Percentiles rank a stretch among this genome's conserved stretches.
Conservation (phyloP, 2,329 filamentous ascomycete species). For the Cylindrodendrum hubeiense region DNA sequence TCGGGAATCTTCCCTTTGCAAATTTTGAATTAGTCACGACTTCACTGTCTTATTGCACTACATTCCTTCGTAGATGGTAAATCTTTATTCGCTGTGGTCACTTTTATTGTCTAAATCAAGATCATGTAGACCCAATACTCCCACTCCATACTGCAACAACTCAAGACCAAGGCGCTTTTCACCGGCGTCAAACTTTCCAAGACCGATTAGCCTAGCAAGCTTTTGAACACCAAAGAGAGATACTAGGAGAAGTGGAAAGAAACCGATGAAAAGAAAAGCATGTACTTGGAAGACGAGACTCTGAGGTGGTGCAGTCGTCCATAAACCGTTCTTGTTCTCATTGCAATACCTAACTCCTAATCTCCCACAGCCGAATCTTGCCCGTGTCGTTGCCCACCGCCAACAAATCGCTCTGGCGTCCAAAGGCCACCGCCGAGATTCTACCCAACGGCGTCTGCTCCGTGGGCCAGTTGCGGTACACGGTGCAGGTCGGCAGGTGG, state of each 20-base stretch:
- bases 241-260: background rate
- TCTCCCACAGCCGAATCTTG: slow-evolving; percentile 92
- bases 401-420: slow-evolving; percentile 74
- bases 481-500: slow-evolving; percentile 91
- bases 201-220: background rate
- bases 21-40: too few species aligned
- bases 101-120: background rate
- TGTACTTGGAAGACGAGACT: slow-evolving; percentile 13
- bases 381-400: slow-evolving; percentile 91
- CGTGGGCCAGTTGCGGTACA: slow-evolving; percentile 98
- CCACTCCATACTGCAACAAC: background rate
- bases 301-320: background rate
- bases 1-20: too few species aligned
- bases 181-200: background rate
- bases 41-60: background rate
- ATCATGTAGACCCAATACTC: background rate
- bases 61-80: background rate
- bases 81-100: background rate
- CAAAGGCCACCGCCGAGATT: slow-evolving; percentile 80
- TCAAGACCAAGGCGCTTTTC: background rate
- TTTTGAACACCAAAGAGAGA: background rate
- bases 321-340: slow-evolving; percentile 38
- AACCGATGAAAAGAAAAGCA: background rate
- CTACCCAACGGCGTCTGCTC: slow-evolving; percentile 88
- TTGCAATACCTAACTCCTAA: slow-evolving; percentile 67